Percentiles rank a stretch among this genome's conserved stretches.
These are phyloP conservation scores for Venturiaceae sp. DNA, from an alignment of 2,329 filamentous ascomycete genomes.

Conservation along the genomic window DNA sequence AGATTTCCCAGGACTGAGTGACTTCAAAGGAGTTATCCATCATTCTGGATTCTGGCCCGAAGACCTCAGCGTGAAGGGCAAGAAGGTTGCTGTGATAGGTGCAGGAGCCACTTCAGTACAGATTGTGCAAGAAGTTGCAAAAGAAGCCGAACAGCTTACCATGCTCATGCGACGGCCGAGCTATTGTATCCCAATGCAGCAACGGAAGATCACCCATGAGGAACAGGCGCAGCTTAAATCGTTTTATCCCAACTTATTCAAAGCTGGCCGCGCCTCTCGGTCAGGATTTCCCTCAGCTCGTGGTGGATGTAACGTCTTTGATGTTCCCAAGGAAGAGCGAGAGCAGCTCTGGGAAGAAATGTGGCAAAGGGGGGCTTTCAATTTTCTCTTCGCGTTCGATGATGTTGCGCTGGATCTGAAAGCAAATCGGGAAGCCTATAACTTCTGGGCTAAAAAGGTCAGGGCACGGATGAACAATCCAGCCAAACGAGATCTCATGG, in stretches of 20 bases:
- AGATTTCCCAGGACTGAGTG: background rate
- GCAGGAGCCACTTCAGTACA: slow-evolving; percentile 23
- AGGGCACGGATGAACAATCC: slow-evolving; percentile 29
- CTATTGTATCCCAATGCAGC: slow-evolving; percentile 1
- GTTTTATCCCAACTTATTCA: slow-evolving; percentile 3
- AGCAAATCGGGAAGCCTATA: slow-evolving; percentile 17
- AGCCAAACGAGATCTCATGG: slow-evolving; percentile 34
- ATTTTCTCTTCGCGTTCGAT: slow-evolving; percentile 18
- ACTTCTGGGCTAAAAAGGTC: slow-evolving; percentile 16
- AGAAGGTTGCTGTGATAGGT: slow-evolving; percentile 21
- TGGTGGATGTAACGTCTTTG: background rate
- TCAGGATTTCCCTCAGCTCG: background rate
- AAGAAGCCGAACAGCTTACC: slow-evolving; percentile 18
- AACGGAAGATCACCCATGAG: background rate
- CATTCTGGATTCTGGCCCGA: slow-evolving; percentile 2
- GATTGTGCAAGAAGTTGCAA: slow-evolving; percentile 24
- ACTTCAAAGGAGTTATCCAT: slow-evolving; percentile 2
- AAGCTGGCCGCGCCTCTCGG: background rate
- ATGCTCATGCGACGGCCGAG: background rate
- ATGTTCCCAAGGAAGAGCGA: slow-evolving; percentile 8
- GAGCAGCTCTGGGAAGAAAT: slow-evolving; percentile 10
- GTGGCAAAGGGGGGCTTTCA: slow-evolving; percentile 16
- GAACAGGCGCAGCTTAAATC: slow-evolving; percentile 7
- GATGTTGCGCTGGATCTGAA: slow-evolving; percentile 15
- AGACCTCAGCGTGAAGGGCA: slow-evolving; percentile 12